These are phyloP conservation scores for Ochetophila trinervis DNA, from an alignment of 306 rosid species.

Conservation along the genomic window DNA sequence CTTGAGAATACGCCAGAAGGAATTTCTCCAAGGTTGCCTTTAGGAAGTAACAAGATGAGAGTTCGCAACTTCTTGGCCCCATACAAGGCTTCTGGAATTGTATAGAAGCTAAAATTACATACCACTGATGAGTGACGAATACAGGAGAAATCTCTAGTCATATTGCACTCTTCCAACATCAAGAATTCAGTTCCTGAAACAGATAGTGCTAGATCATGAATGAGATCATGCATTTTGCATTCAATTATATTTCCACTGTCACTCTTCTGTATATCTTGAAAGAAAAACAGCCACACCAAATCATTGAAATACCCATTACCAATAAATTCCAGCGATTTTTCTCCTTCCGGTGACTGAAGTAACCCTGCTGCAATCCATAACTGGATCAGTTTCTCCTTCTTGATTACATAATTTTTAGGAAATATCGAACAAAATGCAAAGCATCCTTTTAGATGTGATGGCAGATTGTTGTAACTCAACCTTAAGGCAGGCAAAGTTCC, in stretches of 20 bases:
- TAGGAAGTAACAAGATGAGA: slow-evolving; percentile 16
- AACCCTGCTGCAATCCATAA: slow-evolving; percentile 34
- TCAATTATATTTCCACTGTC: slow-evolving; percentile 1
- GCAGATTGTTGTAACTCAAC: slow-evolving; percentile 27
- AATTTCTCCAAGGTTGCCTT: slow-evolving; percentile 13
- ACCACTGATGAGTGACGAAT: slow-evolving; percentile 28
- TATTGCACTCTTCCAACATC: slow-evolving; percentile 2
- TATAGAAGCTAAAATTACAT: slow-evolving; percentile 4
- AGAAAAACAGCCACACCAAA: slow-evolving; percentile 26
- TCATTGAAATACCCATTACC: slow-evolving; percentile 28
- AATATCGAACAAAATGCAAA: slow-evolving; percentile 29
- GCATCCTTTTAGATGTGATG: slow-evolving; percentile 21
- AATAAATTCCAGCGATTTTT: slow-evolving; percentile 14
- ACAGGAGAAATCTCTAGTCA: not conserved
- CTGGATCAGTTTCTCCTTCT: slow-evolving; percentile 29
- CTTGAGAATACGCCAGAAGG: slow-evolving; percentile 5
- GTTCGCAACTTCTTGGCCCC: slow-evolving; percentile 18
- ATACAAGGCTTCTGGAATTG: slow-evolving; percentile 18
- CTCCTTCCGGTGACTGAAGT: slow-evolving; percentile 2
- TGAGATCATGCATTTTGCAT: slow-evolving; percentile 28
- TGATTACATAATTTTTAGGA: slow-evolving; percentile 26
- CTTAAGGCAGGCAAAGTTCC: slow-evolving; percentile 22
- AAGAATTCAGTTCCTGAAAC: slow-evolving; percentile 25
- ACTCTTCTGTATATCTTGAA: slow-evolving; percentile 20
- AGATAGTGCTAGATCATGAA: slow-evolving; percentile 24